phyloP scores from a whole-genome alignment of 2,329 filamentous ascomycete species.

The Ampelomyces quisqualis region DNA sequence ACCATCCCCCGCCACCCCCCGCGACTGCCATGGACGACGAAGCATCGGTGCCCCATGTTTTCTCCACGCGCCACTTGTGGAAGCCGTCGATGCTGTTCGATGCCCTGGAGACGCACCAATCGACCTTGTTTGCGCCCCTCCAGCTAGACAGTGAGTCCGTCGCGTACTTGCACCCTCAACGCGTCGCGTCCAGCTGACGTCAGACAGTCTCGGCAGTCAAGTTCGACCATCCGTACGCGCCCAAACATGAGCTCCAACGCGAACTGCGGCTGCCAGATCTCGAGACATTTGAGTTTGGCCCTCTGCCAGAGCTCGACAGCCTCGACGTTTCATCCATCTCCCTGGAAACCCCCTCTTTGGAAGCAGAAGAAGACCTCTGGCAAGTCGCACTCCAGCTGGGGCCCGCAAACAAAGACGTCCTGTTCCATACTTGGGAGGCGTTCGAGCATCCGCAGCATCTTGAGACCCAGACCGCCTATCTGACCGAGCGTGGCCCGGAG shows the following conservation, averaged over 20 bases:
- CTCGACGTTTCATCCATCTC: slow-evolving; percentile 36
- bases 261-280: slow-evolving; percentile 43
- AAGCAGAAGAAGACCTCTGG: slow-evolving; percentile 46
- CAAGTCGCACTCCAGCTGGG: slow-evolving; percentile 38
- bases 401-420: slow-evolving; percentile 30
- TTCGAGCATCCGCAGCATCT: slow-evolving; percentile 55
- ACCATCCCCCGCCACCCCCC: slow-evolving; percentile 8
- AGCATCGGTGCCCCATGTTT: slow-evolving; percentile 56
- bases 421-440: slow-evolving; percentile 67
- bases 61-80: slow-evolving; percentile 65
- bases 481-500: slow-evolving; percentile 67
- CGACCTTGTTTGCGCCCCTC: slow-evolving; percentile 37
- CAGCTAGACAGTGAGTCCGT: slow-evolving; percentile 40
- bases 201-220: slow-evolving; percentile 38
- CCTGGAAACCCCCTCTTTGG: slow-evolving; percentile 24
- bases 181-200: slow-evolving; percentile 29
- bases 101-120: slow-evolving; percentile 21
- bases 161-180: slow-evolving; percentile 25
- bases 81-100: slow-evolving; percentile 53
- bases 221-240: slow-evolving; percentile 45
- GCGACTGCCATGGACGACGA: slow-evolving; percentile 19
- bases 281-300: slow-evolving; percentile 45
- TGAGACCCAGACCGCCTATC: slow-evolving; percentile 53
- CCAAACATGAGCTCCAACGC: slow-evolving; percentile 35
- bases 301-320: slow-evolving; percentile 38